Percentiles rank a stretch among this genome's conserved stretches.
These are phyloP conservation scores for Baffinella frigidus DNA, from an alignment of 208 protist species.

Conservation along the genomic window DNA sequence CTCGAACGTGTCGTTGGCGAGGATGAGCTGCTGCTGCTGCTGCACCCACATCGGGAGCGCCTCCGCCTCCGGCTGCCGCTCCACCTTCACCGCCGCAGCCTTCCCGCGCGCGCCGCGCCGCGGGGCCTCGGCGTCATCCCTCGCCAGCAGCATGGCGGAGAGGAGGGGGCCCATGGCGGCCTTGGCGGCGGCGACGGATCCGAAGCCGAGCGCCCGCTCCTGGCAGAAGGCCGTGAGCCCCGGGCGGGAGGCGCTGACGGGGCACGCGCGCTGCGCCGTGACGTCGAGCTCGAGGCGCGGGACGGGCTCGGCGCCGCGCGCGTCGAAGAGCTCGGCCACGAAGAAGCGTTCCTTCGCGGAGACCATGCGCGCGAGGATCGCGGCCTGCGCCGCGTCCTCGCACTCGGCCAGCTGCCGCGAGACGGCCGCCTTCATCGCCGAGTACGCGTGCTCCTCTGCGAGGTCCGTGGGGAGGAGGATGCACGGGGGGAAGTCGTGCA, in stretches of 20 bases:
- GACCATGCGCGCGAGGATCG: neutral
- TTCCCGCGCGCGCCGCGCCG: neutral
- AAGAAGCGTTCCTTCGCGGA: constrained; percentile 38
- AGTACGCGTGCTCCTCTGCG: constrained; percentile 41
- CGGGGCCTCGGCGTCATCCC: neutral
- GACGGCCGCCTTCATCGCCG: neutral
- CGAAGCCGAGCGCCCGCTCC: neutral
- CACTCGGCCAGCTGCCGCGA: neutral
- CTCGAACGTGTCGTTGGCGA: neutral
- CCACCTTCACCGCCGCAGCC: neutral
- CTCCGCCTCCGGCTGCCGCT: neutral
- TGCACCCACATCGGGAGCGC: constrained; percentile 20
- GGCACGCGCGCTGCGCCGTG: neutral
- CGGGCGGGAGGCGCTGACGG: neutral
- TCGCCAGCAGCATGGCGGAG: neutral
- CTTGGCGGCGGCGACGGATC: neutral
- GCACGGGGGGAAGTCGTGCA: constrained; percentile 21
- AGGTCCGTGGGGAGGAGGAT: constrained; percentile 11
- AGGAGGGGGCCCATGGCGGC: neutral
- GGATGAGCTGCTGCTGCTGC: constrained; percentile 26
- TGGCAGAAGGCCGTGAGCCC: constrained; percentile 1
- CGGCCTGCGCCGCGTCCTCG: neutral
- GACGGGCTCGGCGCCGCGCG: neutral
- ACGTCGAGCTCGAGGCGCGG: neutral
- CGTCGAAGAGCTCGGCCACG: neutral